Evolutionary conservation across 1,284 basidiomycete species (phyloP).

Genomic region (Uromyces viciae-fabae): DNA sequence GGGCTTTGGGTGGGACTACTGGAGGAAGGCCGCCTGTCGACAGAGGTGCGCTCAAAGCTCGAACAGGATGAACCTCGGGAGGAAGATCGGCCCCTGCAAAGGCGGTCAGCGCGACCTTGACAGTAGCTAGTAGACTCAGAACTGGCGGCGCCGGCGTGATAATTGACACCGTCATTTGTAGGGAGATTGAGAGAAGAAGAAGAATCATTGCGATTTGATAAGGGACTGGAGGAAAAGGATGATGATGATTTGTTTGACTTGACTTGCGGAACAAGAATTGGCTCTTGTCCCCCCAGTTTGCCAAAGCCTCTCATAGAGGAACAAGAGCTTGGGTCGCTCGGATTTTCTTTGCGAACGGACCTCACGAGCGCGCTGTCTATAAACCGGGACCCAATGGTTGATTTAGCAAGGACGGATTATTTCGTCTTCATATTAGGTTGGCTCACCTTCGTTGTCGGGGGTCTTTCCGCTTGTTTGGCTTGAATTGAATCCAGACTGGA

Average conservation of each 20-base stretch:
- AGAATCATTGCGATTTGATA: conserved; percentile 32
- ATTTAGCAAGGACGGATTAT: conserved; percentile 18
- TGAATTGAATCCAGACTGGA: conserved; percentile 28
- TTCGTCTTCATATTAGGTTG: conserved; percentile 28
- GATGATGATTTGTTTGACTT: conserved; percentile 37
- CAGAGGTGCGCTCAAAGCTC: conserved; percentile 38
- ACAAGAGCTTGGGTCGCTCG: background rate
- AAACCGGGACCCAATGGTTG: conserved; percentile 32
- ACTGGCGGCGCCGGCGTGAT: background rate
- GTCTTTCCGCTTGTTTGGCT: conserved; percentile 5
- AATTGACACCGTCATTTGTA: background rate
- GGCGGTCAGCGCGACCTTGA: conserved; percentile 26
- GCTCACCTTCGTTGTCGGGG: conserved; percentile 40
- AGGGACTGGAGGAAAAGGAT: conserved; percentile 36
- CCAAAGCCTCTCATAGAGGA: background rate
- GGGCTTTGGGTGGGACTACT: conserved; percentile 37
- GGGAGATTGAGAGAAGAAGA: conserved; percentile 16
- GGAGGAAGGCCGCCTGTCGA: conserved; percentile 35
- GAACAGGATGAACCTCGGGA: conserved; percentile 43
- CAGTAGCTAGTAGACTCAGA: background rate
- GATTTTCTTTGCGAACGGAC: conserved; percentile 27
- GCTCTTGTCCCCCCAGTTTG: conserved; percentile 20
- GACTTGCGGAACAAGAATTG: conserved; percentile 43
- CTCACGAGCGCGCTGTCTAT: conserved; percentile 17
- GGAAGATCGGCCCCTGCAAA: conserved; percentile 33